Conservation (phyloP, 805 yeast genomes). For the Candida bentonensis region DNA sequence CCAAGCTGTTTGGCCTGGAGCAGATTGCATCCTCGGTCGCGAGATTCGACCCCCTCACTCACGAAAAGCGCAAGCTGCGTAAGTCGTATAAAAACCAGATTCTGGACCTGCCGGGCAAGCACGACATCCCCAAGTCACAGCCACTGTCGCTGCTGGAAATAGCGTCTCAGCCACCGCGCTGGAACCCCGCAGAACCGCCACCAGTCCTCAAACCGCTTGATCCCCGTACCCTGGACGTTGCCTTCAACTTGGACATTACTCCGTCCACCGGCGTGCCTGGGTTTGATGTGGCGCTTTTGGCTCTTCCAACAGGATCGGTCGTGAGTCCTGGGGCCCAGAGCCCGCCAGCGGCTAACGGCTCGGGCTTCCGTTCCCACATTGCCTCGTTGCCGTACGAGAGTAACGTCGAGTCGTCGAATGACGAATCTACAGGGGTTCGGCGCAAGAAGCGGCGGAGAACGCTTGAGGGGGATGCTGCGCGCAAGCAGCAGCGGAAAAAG, state of each 20-base stretch:
- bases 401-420: not conserved
- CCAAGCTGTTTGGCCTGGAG: constrained; percentile 52
- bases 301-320: constrained; percentile 14
- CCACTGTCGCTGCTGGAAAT: constrained; percentile 14
- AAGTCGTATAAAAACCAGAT: constrained; percentile 93
- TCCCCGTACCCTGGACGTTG: constrained; percentile 31
- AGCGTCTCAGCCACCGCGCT: constrained; percentile 14
- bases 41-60: constrained; percentile 72
- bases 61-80: constrained; percentile 82
- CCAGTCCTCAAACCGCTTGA: constrained; percentile 37
- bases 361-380: not conserved
- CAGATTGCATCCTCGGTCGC: constrained; percentile 69
- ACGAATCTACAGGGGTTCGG: not conserved
- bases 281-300: constrained; percentile 54
- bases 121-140: constrained; percentile 24
- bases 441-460: not conserved
- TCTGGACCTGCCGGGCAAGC: constrained; percentile 59
- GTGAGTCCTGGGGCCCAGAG: not conserved
- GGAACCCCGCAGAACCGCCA: constrained; percentile 23
- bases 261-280: constrained; percentile 64
- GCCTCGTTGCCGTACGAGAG: not conserved
- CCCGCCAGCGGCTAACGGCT: not conserved
- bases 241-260: constrained; percentile 49
- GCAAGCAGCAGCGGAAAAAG: no score
- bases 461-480: not conserved